Conservation (phyloP, 805 yeast species). For the Pichia phayaonensis region DNA sequence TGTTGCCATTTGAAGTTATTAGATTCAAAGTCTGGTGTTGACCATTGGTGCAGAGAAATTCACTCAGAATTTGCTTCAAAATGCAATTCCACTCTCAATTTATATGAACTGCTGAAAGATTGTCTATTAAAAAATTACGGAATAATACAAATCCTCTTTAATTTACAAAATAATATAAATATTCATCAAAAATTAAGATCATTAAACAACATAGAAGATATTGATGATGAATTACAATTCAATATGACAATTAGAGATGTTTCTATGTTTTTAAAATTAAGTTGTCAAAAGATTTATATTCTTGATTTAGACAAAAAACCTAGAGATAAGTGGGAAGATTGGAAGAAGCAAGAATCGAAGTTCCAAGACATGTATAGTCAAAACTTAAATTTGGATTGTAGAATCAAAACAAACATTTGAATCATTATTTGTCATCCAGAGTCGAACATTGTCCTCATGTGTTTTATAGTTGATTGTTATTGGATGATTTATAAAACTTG, state of each 20-base stretch:
- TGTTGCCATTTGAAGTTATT: constrained; percentile 37
- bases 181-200: constrained; percentile 26
- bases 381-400: constrained; percentile 4
- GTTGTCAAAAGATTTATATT: constrained; percentile 21
- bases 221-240: constrained; percentile 36
- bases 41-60: constrained; percentile 29
- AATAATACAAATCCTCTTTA: constrained; percentile 16
- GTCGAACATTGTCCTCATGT: not conserved
- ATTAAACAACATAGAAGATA: constrained; percentile 31
- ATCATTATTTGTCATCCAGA: constrained; percentile 23
- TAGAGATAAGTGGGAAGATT: constrained; percentile 34
- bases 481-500: constrained; percentile 38
- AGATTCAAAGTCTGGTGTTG: constrained; percentile 22
- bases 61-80: constrained; percentile 7
- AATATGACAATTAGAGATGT: constrained; percentile 50
- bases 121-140: constrained; percentile 7
- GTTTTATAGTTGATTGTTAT: constrained; percentile 22
- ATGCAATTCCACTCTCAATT: not conserved
- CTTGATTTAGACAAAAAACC: constrained; percentile 46
- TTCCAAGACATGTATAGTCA: constrained; percentile 9
- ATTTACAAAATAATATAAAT: constrained; percentile 29
- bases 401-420: constrained; percentile 15
- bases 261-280: constrained; percentile 39
- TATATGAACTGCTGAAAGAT: constrained; percentile 2
- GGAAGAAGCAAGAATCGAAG: constrained; percentile 29